A percentile compares a stretch with the other conserved stretches of the same genome.
Conservation (phyloP, 78 protist genomes). For the Dictyostelium firmibasis region DNA sequence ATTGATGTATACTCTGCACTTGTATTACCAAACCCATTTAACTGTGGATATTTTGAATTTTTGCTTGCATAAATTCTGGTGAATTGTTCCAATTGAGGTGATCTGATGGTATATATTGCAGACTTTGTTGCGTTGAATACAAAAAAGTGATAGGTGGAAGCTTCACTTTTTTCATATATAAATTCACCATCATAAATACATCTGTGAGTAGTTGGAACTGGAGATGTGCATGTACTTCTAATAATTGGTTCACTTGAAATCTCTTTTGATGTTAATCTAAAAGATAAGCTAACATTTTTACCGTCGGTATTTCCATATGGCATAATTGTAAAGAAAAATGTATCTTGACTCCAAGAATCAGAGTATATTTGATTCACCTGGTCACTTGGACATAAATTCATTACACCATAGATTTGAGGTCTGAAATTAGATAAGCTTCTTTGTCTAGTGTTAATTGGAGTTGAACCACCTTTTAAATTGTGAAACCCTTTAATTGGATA, state of each 20-base stretch:
- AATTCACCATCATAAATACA: conserved; percentile 56
- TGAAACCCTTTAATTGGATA: not conserved
- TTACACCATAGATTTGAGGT: not conserved
- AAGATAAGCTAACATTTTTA: not conserved
- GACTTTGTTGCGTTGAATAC: not conserved
- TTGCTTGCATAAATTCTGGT: not conserved
- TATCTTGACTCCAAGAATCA: conserved; percentile 4
- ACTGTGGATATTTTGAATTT: not conserved
- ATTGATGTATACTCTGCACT: not conserved
- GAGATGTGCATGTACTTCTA: not conserved
- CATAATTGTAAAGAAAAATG: conserved; percentile 19
- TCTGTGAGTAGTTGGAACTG: not conserved
- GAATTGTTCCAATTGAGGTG: conserved; percentile 10
- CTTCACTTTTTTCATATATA: not conserved
- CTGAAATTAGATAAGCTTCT: not conserved
- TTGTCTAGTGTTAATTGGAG: not conserved
- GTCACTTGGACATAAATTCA: conserved; percentile 63
- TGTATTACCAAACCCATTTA: not conserved
- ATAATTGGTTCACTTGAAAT: not conserved
- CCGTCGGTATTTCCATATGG: not conserved
- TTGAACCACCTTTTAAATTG: not conserved
- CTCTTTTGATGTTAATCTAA: not conserved
- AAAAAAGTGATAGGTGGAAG: not conserved
- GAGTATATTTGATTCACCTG: not conserved
- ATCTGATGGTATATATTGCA: not conserved